Base-by-base conservation (phyloP, 169 alveolate species). In the Plasmodium inui region DNA sequence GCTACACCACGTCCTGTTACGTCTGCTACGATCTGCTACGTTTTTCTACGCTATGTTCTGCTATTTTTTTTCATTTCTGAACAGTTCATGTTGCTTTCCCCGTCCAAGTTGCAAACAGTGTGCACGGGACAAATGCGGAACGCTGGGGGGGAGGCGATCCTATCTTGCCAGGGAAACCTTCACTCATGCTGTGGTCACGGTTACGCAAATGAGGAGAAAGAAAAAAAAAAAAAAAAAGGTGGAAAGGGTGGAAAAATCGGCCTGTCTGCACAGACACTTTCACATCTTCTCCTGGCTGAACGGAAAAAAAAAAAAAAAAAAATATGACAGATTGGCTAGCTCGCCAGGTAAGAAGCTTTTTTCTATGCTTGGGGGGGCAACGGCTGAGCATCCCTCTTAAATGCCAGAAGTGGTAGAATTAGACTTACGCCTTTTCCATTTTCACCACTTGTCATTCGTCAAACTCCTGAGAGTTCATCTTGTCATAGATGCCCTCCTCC, bases 401-500 rank as follows among this genome's bases (percentile, higher is more conserved):
- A 80, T 1, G 12, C 28, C 14, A 78, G 7, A 26, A 10, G 28
- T 28, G 6, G 26, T 19, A 26, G 46, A 39, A 32, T 22, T 22
- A 17, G 46, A 26, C 41, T 22, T 80, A 39, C 86, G 30, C 14
- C 14, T 19, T 50, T 6, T 82, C 30, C 32, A 6, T 14, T 12
- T 26, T 53, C 37, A n/a, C 41, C 41, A 32, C 12, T 32, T 32
- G 30, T 83, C 55, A 85, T 19, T 85, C 93, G 19, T 85, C 93
- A 74, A 85, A 85, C 67, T 85, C 93, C 39, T 85, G 93, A 26
- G 84, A 37, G 57, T 85, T 85, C 93, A 85, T 85, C 70, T 85
- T 85, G 76, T 85, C 93, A 30, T 85, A 85, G 17, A 85, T 85
- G 14, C 93, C 93, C 30, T 85, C 93, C 39, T 84, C 76, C 67